A percentile compares a stretch with the other conserved stretches of the same genome.
phyloP scores from a whole-genome alignment of 805 yeast genomes.

The Brettanomyces bruxellensis region DNA sequence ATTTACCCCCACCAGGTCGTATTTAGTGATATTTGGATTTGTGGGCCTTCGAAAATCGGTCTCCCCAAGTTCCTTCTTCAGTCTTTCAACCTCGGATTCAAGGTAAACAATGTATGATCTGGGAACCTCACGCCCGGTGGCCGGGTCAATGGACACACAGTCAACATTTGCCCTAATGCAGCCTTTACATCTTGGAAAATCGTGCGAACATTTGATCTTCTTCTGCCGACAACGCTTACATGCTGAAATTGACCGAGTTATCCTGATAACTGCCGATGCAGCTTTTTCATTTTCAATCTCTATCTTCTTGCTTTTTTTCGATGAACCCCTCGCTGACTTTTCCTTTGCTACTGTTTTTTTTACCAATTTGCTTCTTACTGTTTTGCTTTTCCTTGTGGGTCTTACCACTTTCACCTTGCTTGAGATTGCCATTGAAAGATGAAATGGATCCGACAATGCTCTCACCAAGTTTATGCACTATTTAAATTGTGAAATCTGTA shows the following conservation, averaged over 20 bases:
- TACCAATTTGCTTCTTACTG: no score
- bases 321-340: no score
- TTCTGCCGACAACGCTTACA: conserved; percentile 73
- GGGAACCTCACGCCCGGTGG: conserved; percentile 81
- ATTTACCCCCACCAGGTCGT: background rate
- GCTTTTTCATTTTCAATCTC: background rate
- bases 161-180: conserved; percentile 59
- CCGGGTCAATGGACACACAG: conserved; percentile 80
- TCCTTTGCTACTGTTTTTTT: no score
- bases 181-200: conserved; percentile 56
- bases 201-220: conserved; percentile 60
- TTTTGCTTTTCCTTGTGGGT: no score
- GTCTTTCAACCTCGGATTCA: conserved; percentile 52
- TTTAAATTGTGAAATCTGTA: no score
- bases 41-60: conserved; percentile 16
- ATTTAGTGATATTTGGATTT: conserved; percentile 11
- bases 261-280: conserved; percentile 22
- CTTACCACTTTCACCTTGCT: no score
- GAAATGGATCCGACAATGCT: no score
- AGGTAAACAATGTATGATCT: conserved; percentile 66
- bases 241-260: conserved; percentile 67
- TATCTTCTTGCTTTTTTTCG: background rate
- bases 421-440: no score
- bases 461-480: no score
- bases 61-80: conserved; percentile 41